Percentiles rank a stretch among this genome's conserved stretches.
These are phyloP conservation scores for Chimonanthus praecox DNA, from an alignment of 164 flowering plant species.

Conservation along the genomic window DNA sequence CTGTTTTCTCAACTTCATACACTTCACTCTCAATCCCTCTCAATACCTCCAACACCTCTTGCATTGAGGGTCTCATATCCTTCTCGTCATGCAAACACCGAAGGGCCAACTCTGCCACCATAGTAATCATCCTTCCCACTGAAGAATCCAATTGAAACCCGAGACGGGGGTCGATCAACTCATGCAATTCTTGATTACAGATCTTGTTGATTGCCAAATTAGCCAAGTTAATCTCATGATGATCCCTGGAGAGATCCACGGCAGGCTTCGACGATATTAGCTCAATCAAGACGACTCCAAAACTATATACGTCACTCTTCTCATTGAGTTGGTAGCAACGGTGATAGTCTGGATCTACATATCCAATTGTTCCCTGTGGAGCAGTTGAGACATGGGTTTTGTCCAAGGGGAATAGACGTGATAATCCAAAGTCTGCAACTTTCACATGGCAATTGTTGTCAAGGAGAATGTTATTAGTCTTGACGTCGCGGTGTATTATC, in stretches of 20 bases:
- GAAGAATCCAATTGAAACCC: conserved; percentile 41
- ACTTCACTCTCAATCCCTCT: conserved; percentile 28
- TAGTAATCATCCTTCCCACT: conserved; percentile 34
- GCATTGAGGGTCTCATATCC: conserved; percentile 52
- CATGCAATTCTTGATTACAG: conserved; percentile 40
- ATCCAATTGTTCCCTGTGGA: conserved; percentile 85
- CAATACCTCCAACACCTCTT: conserved; percentile 16
- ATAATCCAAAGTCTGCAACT: conserved; percentile 31
- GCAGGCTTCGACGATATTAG: conserved; percentile 65
- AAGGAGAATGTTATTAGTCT: conserved; percentile 23
- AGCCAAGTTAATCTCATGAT: conserved; percentile 58
- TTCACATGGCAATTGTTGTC: conserved; percentile 56
- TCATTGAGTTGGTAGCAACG: conserved; percentile 11
- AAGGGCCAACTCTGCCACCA: conserved; percentile 68
- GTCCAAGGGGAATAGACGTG: no score
- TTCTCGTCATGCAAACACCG: conserved; percentile 60
- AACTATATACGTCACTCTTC: no score
- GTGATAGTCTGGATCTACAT: conserved; percentile 82
- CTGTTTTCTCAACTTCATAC: conserved; percentile 16
- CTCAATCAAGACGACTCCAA: conserved; percentile 30
- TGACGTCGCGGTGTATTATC: no score
- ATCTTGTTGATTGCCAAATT: conserved; percentile 67
- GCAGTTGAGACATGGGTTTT: conserved; percentile 27
- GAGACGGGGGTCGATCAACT: conserved; percentile 56
- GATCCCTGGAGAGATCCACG: conserved; percentile 58